Evolutionary conservation across 805 yeast species (phyloP), one percentile per base, ranked within the genome.

Genomic region (Cyberlindnera xylosilytica): DNA sequence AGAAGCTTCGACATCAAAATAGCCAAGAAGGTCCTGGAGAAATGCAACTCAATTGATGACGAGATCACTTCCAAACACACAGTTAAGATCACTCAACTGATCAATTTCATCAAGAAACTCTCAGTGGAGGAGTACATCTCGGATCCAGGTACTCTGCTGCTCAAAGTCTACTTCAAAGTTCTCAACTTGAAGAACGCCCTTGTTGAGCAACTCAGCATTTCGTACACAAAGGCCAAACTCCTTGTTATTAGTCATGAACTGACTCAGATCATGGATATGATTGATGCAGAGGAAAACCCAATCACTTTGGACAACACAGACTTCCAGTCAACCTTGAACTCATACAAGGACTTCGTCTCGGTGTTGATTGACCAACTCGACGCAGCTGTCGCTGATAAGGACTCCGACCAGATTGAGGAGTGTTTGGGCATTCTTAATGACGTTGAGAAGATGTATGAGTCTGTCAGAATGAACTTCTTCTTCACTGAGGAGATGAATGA

Each of bases 381-480:
- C 42, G 64, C 62, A 13, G 76, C 84, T 3, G 73, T 79, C 7
- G 70, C 69, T 6, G 57, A 64, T 13, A 74, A 76, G 26, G 85
- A 83, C 52, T 69, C 73, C 16, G 73, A 75, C 32, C 75, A 75
- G 11, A 78, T 80, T 42, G 73, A 78, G 63, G 88, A 83, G 55
- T 82, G 87, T 51, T 67, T 83, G 41, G 78, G 79, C 0, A 81
- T 81, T 23, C 78, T 83, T 22, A 72, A 72, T 45, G 89, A 83
- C 50, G 81, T 83, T 62, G 89, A 83, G 54, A 74, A 79, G 50
- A 83, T 83, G 88, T 83, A 80, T 58, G 82, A 79, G 35, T 73
- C 78, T 0, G 69, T 75, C 62, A 65, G 72, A 39, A 53, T 63
- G 46, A 60, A 60, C 42, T 64, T 64, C 56, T 52, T 64, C 41